A percentile compares a stretch with the other conserved stretches of the same genome.
These are phyloP conservation scores for Cytospora mali DNA, from an alignment of 2,329 filamentous ascomycete species.

Conservation along the genomic window DNA sequence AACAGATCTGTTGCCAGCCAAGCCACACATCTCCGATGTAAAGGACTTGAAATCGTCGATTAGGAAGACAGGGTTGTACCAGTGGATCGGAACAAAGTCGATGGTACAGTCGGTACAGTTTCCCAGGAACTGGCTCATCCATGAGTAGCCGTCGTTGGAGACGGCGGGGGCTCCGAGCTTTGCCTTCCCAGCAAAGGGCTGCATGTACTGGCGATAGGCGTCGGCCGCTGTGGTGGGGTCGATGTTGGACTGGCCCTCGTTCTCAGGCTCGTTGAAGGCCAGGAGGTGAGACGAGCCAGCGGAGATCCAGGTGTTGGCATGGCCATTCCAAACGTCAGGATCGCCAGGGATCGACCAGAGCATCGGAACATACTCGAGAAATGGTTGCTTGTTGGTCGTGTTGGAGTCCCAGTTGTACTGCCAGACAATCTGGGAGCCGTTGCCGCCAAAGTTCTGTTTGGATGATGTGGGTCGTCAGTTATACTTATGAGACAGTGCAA, in stretches of 20 bases:
- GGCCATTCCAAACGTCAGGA: constrained; percentile 28
- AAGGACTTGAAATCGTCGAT: constrained; percentile 47
- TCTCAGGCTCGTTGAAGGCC: constrained; percentile 35
- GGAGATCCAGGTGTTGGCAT: constrained; percentile 18
- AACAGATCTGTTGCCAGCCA: constrained; percentile 42
- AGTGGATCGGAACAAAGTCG: constrained; percentile 50
- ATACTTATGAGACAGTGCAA: too few species aligned
- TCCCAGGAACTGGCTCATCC: constrained; percentile 47
- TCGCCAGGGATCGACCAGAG: constrained; percentile 31
- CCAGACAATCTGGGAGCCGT: constrained; percentile 31
- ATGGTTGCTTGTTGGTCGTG: constrained; percentile 29
- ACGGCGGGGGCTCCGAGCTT: constrained; percentile 51
- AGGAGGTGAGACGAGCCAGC: constrained; percentile 31
- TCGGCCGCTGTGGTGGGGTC: constrained; percentile 40
- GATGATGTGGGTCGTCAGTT: not conserved
- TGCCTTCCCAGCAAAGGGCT: constrained; percentile 46
- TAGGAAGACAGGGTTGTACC: constrained; percentile 44
- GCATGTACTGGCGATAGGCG: constrained; percentile 46
- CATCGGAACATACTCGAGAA: constrained; percentile 33
- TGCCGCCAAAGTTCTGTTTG: constrained; percentile 28
- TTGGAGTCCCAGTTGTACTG: constrained; percentile 35
- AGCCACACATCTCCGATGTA: constrained; percentile 41
- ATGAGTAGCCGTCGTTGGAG: constrained; percentile 49
- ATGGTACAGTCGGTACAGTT: constrained; percentile 46
- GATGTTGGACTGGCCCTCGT: constrained; percentile 32